Percentiles rank a stretch among this genome's conserved stretches.
Conservation (phyloP, 23 red algal species). For the Cyanidioschyzon merolae region DNA sequence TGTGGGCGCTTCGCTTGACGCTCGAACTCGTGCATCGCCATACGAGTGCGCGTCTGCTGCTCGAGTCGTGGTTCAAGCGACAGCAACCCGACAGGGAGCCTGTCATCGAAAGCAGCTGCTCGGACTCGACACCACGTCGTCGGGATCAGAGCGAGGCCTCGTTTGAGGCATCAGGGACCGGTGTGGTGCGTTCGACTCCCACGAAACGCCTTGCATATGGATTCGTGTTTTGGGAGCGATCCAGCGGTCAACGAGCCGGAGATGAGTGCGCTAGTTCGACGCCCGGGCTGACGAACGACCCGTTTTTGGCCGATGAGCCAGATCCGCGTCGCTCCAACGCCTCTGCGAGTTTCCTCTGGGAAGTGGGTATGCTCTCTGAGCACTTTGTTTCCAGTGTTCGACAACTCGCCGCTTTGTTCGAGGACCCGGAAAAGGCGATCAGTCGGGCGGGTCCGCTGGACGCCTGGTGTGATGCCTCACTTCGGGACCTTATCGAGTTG, state of each 20-base stretch:
- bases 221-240: neutral
- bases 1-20: constrained; percentile 1
- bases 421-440: neutral
- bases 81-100: neutral
- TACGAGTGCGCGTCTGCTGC: neutral
- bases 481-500: neutral
- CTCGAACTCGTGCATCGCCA: neutral
- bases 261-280: neutral
- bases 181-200: neutral
- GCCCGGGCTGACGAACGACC: neutral
- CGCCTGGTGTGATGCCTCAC: neutral
- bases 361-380: neutral
- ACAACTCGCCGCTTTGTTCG: neutral
- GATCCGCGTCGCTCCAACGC: neutral
- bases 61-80: neutral
- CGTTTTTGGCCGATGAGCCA: neutral
- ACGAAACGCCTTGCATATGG: neutral
- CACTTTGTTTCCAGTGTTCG: neutral
- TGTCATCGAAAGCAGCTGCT: neutral
- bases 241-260: neutral
- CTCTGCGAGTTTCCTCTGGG: neutral
- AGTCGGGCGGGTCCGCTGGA: neutral
- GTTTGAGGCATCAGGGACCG: neutral
- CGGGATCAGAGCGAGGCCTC: neutral
- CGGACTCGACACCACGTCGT: neutral